Percentiles rank a stretch among this genome's conserved stretches.
phyloP scores from a whole-genome alignment of 495 filamentous ascomycete species.

The Glutinoglossum americanum region DNA sequence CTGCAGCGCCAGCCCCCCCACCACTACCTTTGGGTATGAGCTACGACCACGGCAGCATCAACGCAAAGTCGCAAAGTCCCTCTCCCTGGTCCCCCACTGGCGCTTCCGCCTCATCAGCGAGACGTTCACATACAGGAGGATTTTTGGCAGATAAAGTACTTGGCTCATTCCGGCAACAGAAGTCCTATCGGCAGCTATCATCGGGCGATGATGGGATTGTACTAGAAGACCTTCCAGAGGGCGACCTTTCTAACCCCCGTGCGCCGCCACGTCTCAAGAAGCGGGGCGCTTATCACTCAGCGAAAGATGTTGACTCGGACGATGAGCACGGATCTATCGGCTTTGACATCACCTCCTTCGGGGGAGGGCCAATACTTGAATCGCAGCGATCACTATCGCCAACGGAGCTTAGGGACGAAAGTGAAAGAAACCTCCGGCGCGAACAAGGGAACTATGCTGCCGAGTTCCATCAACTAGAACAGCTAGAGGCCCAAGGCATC shows the following conservation, averaged over 20 bases:
- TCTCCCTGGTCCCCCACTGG: neutral
- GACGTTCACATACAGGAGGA: neutral
- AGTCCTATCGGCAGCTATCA: neutral
- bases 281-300: neutral
- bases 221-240: neutral
- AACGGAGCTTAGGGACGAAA: neutral
- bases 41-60: neutral
- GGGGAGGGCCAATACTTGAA: neutral
- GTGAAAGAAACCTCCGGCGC: neutral
- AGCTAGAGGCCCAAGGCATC: neutral
- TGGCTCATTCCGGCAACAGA: neutral
- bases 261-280: neutral
- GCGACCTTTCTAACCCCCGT: neutral
- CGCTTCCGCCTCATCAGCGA: neutral
- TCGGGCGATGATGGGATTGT: neutral
- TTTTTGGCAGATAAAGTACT: neutral
- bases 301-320: neutral
- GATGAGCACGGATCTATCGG: neutral
- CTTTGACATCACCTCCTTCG: constrained; percentile 5
- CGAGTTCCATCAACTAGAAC: constrained; percentile 5
- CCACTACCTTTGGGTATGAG: neutral
- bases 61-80: neutral
- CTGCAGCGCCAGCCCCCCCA: constrained; percentile 1
- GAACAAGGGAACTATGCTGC: constrained; percentile 1
- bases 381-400: neutral